Conservation (phyloP, 2,329 filamentous ascomycete genomes). For the Pseudophaeomoniella oleicola region DNA sequence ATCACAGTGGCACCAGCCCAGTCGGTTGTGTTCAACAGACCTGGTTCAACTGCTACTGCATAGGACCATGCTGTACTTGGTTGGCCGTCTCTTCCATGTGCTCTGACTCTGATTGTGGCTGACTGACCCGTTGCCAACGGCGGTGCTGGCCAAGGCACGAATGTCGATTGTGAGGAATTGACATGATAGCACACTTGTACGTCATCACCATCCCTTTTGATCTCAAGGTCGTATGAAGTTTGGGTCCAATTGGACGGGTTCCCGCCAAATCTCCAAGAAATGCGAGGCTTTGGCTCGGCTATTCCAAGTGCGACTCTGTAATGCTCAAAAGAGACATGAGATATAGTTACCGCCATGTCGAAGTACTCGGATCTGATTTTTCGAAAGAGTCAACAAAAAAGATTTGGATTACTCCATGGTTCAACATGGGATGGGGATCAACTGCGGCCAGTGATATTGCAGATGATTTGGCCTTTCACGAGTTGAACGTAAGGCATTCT, state of each 20-base stretch:
- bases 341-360: neutral
- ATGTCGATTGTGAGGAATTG: conserved; percentile 9
- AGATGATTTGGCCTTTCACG: too few relatives aligned
- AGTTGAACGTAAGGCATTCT: too few relatives aligned
- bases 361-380: too few relatives aligned
- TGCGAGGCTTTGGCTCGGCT: conserved; percentile 10
- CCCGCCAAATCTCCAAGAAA: conserved; percentile 14
- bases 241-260: conserved; percentile 12
- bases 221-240: conserved; percentile 14
- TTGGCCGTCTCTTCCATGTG: conserved; percentile 4
- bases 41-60: conserved; percentile 16
- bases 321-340: too few relatives aligned
- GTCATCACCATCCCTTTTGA: conserved; percentile 3
- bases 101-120: neutral
- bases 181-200: conserved; percentile 7
- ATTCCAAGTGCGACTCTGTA: conserved; percentile 10
- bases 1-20: conserved; percentile 17
- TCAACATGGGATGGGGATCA: too few relatives aligned
- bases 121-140: conserved; percentile 12
- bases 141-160: conserved; percentile 15
- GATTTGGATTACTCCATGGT: too few relatives aligned
- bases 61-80: conserved; percentile 17
- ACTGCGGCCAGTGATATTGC: too few relatives aligned
- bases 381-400: too few relatives aligned
- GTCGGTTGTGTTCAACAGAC: conserved; percentile 16